Percentiles rank a stretch among this genome's conserved stretches.
phyloP scores from a whole-genome alignment of 345 rosid genomes.

The Passiflora organensis region DNA sequence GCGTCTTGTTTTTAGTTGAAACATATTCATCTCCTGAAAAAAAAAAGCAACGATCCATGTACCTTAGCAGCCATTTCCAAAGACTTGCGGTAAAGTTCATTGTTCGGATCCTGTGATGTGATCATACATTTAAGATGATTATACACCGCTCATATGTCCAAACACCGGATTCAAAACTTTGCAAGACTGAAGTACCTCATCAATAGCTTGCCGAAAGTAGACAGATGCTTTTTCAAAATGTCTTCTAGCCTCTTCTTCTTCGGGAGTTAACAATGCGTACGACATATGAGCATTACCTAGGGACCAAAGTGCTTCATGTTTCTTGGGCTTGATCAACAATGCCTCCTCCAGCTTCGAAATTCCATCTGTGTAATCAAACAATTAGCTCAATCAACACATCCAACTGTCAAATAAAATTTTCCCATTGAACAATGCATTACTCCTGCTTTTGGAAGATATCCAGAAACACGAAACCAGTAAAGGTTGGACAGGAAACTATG shows the following conservation, averaged over 20 bases:
- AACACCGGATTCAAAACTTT: not conserved
- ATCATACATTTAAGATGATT: slow-evolving; percentile 4
- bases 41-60: not conserved
- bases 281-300: slow-evolving; percentile 84
- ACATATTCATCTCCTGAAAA: no score
- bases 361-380: no score
- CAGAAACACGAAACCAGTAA: no score
- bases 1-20: no score
- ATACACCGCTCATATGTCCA: not conserved
- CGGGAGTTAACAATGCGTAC: slow-evolving; percentile 61
- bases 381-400: not conserved
- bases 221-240: slow-evolving; percentile 58
- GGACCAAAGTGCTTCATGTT: slow-evolving; percentile 74
- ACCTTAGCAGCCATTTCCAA: slow-evolving; percentile 74
- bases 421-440: no score
- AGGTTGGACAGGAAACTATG: no score
- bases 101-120: slow-evolving; percentile 61
- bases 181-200: slow-evolving; percentile 44
- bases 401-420: not conserved
- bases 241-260: slow-evolving; percentile 53
- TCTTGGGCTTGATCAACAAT: slow-evolving; percentile 49
- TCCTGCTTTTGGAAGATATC: no score
- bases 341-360: slow-evolving; percentile 88
- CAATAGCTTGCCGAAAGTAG: slow-evolving; percentile 68
- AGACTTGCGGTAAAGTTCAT: slow-evolving; percentile 65